phyloP scores from a whole-genome alignment of 2,329 filamentous ascomycete genomes.

The Didymella glomerata region DNA sequence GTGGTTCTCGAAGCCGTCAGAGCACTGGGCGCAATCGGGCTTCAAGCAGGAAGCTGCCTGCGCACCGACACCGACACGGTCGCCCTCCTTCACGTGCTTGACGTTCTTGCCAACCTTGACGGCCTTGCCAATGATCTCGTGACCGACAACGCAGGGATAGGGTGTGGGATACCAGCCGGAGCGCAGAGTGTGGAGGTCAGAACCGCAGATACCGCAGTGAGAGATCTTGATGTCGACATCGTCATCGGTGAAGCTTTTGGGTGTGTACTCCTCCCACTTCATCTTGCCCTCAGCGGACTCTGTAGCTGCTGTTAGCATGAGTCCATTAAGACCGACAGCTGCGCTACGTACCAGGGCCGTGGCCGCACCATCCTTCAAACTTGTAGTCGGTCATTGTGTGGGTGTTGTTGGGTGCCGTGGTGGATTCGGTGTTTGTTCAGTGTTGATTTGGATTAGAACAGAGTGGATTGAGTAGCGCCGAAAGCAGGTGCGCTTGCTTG shows the following conservation, averaged over 20 bases:
- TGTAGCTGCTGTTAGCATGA: slow-evolving; percentile 49
- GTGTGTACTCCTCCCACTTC: slow-evolving; percentile 59
- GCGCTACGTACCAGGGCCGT: slow-evolving; percentile 25
- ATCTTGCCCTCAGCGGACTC: slow-evolving; percentile 62
- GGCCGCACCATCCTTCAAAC: slow-evolving; percentile 66
- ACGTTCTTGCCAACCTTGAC: slow-evolving; percentile 55
- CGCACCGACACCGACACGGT: slow-evolving; percentile 64
- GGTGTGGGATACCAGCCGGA: slow-evolving; percentile 50
- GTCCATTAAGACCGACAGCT: not conserved
- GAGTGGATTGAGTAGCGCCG: not conserved
- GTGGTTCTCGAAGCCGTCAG: slow-evolving; percentile 59
- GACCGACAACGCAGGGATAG: slow-evolving; percentile 54
- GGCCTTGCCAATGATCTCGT: slow-evolving; percentile 54
- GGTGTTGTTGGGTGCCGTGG: not conserved
- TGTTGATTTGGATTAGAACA: not conserved
- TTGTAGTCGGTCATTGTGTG: slow-evolving; percentile 32
- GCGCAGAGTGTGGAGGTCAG: slow-evolving; percentile 47
- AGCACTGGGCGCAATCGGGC: slow-evolving; percentile 55
- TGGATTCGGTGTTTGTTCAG: not conserved
- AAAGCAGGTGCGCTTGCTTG: not conserved
- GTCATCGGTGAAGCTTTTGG: slow-evolving; percentile 68
- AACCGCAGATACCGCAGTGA: slow-evolving; percentile 53
- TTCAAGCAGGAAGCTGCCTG: slow-evolving; percentile 58
- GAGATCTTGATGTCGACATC: slow-evolving; percentile 60
- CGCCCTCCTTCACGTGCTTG: slow-evolving; percentile 65